phyloP scores from a whole-genome alignment of 352 stramenopile species.

The Detonula confervacea region DNA sequence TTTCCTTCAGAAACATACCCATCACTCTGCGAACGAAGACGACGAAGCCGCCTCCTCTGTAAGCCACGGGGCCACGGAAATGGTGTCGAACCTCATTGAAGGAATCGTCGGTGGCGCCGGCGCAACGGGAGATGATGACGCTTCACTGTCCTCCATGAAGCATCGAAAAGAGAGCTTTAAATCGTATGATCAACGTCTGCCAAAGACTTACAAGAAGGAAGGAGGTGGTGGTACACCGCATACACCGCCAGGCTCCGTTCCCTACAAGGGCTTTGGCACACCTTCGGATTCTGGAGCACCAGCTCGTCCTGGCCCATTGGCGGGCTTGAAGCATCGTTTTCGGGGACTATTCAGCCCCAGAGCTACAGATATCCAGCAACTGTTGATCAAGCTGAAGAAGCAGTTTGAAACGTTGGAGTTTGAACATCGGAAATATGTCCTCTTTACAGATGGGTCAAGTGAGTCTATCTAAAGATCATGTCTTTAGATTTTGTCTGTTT shows the following conservation, averaged over 20 bases:
- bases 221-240: background rate
- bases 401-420: conserved; percentile 45
- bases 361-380: conserved; percentile 34
- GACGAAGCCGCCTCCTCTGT: background rate
- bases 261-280: conserved; percentile 16
- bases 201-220: conserved; percentile 1
- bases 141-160: conserved; percentile 11
- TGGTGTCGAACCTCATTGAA: conserved; percentile 22
- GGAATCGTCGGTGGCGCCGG: background rate
- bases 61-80: background rate
- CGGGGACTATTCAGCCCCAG: conserved; percentile 31
- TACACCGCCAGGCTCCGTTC: background rate
- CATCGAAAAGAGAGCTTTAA: conserved; percentile 5
- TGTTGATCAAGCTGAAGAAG: conserved; percentile 47
- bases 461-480: background rate
- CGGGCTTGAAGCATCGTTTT: background rate
- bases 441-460: conserved; percentile 9
- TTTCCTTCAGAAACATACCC: conserved; percentile 10
- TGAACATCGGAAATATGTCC: conserved; percentile 26
- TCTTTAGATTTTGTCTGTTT: background rate
- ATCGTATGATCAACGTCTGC: conserved; percentile 4
- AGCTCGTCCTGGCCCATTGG: background rate
- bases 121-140: background rate
- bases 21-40: background rate
- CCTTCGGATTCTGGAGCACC: background rate